Percentiles rank a stretch among this genome's conserved stretches.
Conservation (phyloP, 306 rosid species). For the Malus fusca region DNA sequence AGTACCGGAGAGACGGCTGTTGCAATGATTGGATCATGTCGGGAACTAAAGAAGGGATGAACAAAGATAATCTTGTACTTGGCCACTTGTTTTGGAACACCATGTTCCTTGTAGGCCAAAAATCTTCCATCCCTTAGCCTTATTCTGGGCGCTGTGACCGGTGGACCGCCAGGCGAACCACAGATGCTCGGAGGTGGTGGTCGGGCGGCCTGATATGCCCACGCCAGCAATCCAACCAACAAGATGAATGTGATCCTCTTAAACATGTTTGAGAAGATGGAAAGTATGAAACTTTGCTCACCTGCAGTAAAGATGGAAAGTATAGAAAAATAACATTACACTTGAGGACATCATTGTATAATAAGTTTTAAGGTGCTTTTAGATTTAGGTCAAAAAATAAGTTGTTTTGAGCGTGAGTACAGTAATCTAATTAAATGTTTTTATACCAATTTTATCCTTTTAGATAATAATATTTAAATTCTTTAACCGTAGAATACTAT, state of each 20-base stretch:
- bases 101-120: conserved; percentile 58
- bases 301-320: background rate
- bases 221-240: conserved; percentile 27
- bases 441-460: too few relatives aligned
- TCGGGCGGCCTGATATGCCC: conserved; percentile 18
- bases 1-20: background rate
- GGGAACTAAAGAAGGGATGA: conserved; percentile 30
- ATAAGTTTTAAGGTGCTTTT: background rate
- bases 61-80: conserved; percentile 39
- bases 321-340: too few relatives aligned
- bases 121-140: conserved; percentile 62
- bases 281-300: background rate
- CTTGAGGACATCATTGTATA: background rate
- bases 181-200: conserved; percentile 38
- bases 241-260: conserved; percentile 1
- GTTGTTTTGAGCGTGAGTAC: too few relatives aligned
- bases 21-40: conserved; percentile 15
- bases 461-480: too few relatives aligned
- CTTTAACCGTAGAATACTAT: too few relatives aligned
- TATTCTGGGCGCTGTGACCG: conserved; percentile 40
- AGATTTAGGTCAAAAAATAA: too few relatives aligned
- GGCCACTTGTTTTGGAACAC: conserved; percentile 37
- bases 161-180: conserved; percentile 46
- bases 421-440: too few relatives aligned
- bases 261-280: conserved; percentile 5